Conservation (phyloP, 345 rosid species). For the Gossypium stocksii region DNA sequence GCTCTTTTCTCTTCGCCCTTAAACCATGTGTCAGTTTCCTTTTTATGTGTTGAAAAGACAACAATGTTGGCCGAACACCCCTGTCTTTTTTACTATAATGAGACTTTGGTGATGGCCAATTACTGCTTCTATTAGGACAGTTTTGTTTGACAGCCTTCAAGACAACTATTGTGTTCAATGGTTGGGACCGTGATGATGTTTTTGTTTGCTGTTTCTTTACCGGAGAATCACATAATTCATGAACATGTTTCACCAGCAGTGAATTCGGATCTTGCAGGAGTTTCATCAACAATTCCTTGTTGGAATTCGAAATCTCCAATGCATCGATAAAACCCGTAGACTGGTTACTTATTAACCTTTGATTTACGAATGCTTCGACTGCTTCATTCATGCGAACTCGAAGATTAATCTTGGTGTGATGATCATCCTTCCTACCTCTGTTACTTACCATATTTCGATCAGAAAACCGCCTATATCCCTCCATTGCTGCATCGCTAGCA, state of each 20-base stretch:
- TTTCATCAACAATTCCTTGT: constrained; percentile 60
- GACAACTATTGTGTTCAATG: neutral
- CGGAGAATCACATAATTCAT: constrained; percentile 45
- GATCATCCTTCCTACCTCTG: constrained; percentile 4
- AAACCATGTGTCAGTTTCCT: constrained; percentile 54
- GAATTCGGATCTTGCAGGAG: constrained; percentile 76
- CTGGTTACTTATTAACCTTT: constrained; percentile 34
- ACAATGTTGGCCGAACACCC: constrained; percentile 30
- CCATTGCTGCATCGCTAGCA: constrained; percentile 28
- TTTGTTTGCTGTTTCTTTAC: constrained; percentile 18
- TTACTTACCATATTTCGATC: constrained; percentile 24
- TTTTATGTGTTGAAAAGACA: constrained; percentile 47
- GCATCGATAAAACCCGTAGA: constrained; percentile 66
- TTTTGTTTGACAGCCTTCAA: too few species aligned
- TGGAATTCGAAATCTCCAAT: constrained; percentile 56
- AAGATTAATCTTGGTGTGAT: constrained; percentile 37
- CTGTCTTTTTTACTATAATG: constrained; percentile 23
- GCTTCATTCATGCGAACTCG: constrained; percentile 47
- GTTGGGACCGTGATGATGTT: constrained; percentile 1
- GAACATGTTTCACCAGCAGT: constrained; percentile 45
- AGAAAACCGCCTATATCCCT: constrained; percentile 19
- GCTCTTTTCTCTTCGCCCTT: constrained; percentile 35
- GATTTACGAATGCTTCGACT: constrained; percentile 54
- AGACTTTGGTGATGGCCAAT: neutral
- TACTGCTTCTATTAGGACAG: too few species aligned